Percentiles rank a stretch among this genome's conserved stretches.
Conservation (phyloP, 371 early-diverging fungal species). For the Actinomucor elegans region DNA sequence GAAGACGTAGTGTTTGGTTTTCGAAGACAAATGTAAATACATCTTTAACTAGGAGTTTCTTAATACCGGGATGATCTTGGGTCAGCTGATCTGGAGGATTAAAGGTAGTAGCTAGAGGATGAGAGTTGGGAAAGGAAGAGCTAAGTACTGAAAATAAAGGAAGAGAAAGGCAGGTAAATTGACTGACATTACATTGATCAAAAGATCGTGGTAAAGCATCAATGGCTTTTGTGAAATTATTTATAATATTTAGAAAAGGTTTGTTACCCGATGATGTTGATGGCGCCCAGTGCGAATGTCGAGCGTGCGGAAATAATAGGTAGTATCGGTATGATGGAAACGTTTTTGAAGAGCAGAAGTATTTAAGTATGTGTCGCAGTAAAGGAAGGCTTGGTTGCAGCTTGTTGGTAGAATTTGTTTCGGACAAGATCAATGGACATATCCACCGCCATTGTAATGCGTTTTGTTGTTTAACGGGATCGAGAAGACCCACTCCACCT, state of each 20-base stretch:
- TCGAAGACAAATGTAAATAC: background rate
- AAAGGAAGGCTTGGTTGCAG: too few species aligned
- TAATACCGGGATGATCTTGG: background rate
- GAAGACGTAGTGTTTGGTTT: background rate
- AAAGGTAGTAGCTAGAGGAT: background rate
- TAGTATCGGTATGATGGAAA: background rate
- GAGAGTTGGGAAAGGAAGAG: background rate
- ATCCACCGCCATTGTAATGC: constrained; percentile 17
- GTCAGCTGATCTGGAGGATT: background rate
- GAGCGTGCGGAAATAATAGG: background rate
- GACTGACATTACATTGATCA: background rate
- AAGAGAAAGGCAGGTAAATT: background rate
- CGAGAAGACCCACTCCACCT: constrained; percentile 17
- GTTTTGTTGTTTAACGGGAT: constrained; percentile 11
- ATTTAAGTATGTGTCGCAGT: too few species aligned
- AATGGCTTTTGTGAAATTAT: background rate
- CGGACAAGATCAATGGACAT: background rate
- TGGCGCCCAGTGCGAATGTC: too few species aligned
- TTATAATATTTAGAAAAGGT: background rate
- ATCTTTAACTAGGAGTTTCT: background rate
- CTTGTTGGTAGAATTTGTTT: too few species aligned
- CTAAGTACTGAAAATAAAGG: background rate
- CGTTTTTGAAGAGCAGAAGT: background rate
- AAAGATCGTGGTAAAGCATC: too few species aligned
- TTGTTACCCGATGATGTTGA: background rate